These are phyloP conservation scores for Diaporthe amygdali DNA, from an alignment of 2,329 filamentous ascomycete species.

Conservation along the genomic window DNA sequence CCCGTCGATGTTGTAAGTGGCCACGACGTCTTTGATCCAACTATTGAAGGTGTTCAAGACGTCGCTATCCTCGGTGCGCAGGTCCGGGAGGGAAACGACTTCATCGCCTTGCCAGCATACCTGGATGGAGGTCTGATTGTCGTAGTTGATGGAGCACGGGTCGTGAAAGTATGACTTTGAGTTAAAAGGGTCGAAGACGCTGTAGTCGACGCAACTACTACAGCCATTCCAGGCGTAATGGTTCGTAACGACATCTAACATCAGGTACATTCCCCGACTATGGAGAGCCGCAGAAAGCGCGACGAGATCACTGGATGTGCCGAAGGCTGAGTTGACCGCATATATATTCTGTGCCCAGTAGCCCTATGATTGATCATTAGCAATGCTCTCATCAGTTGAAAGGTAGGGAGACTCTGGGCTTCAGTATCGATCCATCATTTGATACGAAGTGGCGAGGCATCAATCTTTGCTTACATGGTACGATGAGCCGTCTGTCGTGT, in stretches of 20 bases:
- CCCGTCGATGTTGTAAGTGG: conserved; percentile 58
- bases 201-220: conserved; percentile 56
- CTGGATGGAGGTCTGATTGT: conserved; percentile 44
- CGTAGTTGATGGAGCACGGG: conserved; percentile 58
- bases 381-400: background rate
- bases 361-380: conserved; percentile 39
- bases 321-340: conserved; percentile 54
- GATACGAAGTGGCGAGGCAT: background rate
- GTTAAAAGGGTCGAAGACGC: conserved; percentile 59
- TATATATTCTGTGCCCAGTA: conserved; percentile 60
- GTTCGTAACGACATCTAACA: conserved; percentile 66
- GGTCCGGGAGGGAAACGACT: conserved; percentile 54
- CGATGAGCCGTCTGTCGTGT: conserved; percentile 43
- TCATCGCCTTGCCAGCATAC: conserved; percentile 56
- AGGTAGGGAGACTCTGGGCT: background rate
- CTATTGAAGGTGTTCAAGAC: conserved; percentile 49
- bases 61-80: conserved; percentile 49
- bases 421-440: background rate
- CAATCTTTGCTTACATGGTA: conserved; percentile 17
- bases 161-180: conserved; percentile 58
- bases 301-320: conserved; percentile 53
- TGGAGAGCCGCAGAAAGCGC: conserved; percentile 57
- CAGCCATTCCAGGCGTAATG: conserved; percentile 59
- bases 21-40: conserved; percentile 53
- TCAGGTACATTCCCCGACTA: conserved; percentile 54